Base-by-base conservation (phyloP, 345 rosid genomes). In the Brassica carinata region DNA sequence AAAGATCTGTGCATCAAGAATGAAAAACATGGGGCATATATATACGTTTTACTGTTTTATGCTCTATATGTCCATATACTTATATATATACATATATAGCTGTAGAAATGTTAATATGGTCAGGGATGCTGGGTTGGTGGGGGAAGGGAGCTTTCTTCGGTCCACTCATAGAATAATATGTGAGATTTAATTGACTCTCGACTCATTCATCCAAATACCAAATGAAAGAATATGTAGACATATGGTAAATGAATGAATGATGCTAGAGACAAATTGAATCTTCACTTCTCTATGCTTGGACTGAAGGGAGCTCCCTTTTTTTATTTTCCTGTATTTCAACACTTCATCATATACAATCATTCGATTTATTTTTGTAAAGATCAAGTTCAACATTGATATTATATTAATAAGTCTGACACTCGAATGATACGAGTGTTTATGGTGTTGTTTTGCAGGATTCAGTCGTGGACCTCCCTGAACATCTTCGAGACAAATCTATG, bases 291-390 rank as follows among this genome's bases (percentile, higher is more conserved):
- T 69, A 78, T 82, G 82, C 76, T 82, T 82, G 85, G 85, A 82
- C 85, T 82, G 85, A 82, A 82, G 85, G 85, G 85, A 82, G 85
- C 85, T 82, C 85, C 85, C 85, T 82, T 27, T 73, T 8, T 68
- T 3, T 3, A 4, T 66, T 73, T 66, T 34, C 38, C 2, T 0
- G 38, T 69, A 51, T 18, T 36, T 53, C 45, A 14, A 40, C 66
- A 64, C 45, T 70, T 55, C 9, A 51, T 18, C 13, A 7, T 19
- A 3, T 26, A 51, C 43, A 40, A 17, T 8, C 34, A 43, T 59
- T 59, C 30, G 61, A 65, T 57, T 66, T 64, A 27, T 67, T 7
- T 67, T 8, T 73, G 27, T 34, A 11, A 40, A 17, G 51, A 40
- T 72, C 77, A 65, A 72, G 17, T 72, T 72, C 34, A 57, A 67